Percentiles rank a stretch among this genome's conserved stretches.
phyloP scores from a whole-genome alignment of 2,329 filamentous ascomycete species.

The Chalaropsis thielavioides region DNA sequence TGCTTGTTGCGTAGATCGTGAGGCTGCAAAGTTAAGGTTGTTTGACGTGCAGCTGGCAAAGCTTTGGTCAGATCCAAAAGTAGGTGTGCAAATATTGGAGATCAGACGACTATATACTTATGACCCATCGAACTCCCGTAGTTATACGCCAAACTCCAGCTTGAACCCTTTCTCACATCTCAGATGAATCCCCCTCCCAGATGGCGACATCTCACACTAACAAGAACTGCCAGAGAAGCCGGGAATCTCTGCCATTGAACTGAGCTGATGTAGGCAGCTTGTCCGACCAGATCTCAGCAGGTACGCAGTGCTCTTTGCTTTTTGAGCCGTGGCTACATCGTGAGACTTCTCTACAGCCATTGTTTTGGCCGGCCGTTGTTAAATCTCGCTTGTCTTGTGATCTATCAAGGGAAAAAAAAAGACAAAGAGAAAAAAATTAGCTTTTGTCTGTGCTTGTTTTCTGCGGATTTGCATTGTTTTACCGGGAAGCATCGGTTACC shows the following conservation, averaged over 20 bases:
- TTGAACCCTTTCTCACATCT: background rate
- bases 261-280: background rate
- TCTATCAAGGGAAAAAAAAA: background rate
- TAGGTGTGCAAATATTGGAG: background rate
- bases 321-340: background rate
- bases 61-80: background rate
- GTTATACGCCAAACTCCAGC: background rate
- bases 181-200: background rate
- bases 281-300: background rate
- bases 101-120: background rate
- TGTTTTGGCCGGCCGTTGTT: background rate
- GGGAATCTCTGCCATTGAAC: background rate
- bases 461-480: background rate
- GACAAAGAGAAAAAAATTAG: background rate
- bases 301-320: background rate
- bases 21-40: background rate
- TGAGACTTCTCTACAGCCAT: background rate
- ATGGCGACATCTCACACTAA: background rate
- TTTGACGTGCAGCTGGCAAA: background rate
- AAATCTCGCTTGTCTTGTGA: background rate
- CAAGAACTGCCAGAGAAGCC: background rate
- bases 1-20: background rate
- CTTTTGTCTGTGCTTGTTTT: slow-evolving; percentile 2
- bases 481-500: background rate
- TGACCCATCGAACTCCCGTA: background rate